Evolutionary conservation across 2,329 filamentous ascomycete species (phyloP), one percentile per base, ranked within the genome.

Genomic region (Amauroascus niger): DNA sequence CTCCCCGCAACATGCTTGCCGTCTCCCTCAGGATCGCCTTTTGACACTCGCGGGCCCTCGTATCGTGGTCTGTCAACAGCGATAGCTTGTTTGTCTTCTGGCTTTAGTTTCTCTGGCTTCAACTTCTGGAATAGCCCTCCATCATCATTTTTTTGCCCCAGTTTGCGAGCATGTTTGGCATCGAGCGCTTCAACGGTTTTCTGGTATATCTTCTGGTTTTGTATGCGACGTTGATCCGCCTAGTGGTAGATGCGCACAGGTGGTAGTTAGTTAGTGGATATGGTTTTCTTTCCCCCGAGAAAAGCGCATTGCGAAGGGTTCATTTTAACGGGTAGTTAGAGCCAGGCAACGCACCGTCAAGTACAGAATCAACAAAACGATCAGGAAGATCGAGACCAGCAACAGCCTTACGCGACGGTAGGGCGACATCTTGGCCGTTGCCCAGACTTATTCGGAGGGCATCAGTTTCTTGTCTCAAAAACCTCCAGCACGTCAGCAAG

Each of bases 341-440:
- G 33, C 13, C 3, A 35, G 13, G 4, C 6, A 11, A n/a, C 76
- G 74, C 66, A 84, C 80, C 55, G 83, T 84, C 66, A 88, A 83
- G 74, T 91, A 88, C 61, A 94, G 74, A 52, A 85, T 72, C 44
- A 83, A 76, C 60, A 91, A 71, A 56, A 91, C 70, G 55, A 79
- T 74, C 59, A 82, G 75, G 60, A 89, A 61, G 53, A 83, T 75
- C 54, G 84, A 74, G 63, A 90, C 74, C 59, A 80, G 73, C 53
- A 88, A 72, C 61, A 85, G 73, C 65, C 83, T 83, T 62, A 88
- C 65, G 62, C 87, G 83, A 59, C 88, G 82, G 62, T 79, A 75
- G 18, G 84, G 85, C 63, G 82, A 80, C 85, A 88, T 88, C 26
- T 54, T 33, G 48, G 41, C 30, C 24, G 32, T 46, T 52, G 40